These are phyloP conservation scores for Plantago ovata DNA, from an alignment of 257 asterid genomes.

Conservation along the genomic window DNA sequence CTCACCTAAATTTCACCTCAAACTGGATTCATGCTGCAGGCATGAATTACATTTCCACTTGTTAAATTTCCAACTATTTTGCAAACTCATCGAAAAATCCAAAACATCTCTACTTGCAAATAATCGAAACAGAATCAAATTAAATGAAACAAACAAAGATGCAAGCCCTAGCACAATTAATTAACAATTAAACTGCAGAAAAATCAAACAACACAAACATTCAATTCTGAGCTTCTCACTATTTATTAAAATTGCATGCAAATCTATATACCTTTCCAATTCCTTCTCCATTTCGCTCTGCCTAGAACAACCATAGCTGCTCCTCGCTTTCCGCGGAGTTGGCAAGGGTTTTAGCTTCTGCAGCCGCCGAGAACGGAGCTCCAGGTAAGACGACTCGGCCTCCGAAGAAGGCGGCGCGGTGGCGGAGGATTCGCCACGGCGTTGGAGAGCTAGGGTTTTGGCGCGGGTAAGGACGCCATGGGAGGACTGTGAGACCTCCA, in stretches of 20 bases:
- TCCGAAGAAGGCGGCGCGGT: neutral
- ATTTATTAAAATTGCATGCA: neutral
- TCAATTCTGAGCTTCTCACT: no score
- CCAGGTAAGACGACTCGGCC: slow-evolving; percentile 33
- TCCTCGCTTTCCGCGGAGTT: slow-evolving; percentile 19
- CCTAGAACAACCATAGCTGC: neutral
- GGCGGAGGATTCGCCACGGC: slow-evolving; percentile 31
- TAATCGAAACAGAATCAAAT: no score
- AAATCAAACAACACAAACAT: no score
- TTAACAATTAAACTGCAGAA: no score
- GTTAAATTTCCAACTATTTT: no score
- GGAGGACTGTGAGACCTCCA: slow-evolving; percentile 46
- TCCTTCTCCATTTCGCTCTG: neutral
- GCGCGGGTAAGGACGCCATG: slow-evolving; percentile 78
- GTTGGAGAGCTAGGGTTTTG: slow-evolving; percentile 69
- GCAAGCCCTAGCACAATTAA: no score
- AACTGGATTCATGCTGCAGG: no score
- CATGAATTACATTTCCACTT: no score
- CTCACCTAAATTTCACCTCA: no score
- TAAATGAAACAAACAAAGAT: no score
- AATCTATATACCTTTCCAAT: neutral
- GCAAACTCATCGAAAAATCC: no score
- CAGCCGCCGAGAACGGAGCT: slow-evolving; percentile 69
- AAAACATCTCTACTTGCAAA: no score
- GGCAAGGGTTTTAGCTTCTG: slow-evolving; percentile 20